phyloP scores from a whole-genome alignment of 73 alveolate species.

The Paramecium bursaria region DNA sequence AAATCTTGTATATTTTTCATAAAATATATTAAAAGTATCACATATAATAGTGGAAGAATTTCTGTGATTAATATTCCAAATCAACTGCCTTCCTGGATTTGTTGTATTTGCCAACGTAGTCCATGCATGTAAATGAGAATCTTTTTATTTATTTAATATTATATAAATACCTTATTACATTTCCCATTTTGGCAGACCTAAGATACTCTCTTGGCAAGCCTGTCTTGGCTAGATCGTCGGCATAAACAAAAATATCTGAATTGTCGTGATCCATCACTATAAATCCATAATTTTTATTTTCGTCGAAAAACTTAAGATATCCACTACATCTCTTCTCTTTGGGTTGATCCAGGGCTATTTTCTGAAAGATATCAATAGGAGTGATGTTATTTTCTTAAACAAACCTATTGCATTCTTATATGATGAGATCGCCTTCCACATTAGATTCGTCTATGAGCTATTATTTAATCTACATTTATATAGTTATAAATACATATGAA shows the following conservation, averaged over 20 bases:
- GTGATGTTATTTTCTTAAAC: constrained; percentile 11
- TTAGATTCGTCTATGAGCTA: constrained; percentile 34
- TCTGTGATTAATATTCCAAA: constrained; percentile 49
- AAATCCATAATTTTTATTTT: constrained; percentile 83
- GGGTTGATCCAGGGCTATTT: constrained; percentile 29
- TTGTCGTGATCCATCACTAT: constrained; percentile 83
- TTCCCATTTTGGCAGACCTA: constrained; percentile 50
- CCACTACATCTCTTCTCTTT: constrained; percentile 67
- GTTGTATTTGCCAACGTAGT: constrained; percentile 64
- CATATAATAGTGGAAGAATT: too few species aligned
- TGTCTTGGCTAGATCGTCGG: constrained; percentile 77
- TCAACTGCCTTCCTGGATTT: constrained; percentile 69
- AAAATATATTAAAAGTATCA: too few species aligned
- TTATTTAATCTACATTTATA: constrained; percentile 12
- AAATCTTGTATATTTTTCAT: too few species aligned
- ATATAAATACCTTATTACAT: constrained; percentile 34
- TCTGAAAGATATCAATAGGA: not conserved
- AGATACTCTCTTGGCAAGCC: constrained; percentile 72
- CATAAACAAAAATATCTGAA: constrained; percentile 82
- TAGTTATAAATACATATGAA: not conserved
- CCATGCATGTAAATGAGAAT: constrained; percentile 68
- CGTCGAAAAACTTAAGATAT: constrained; percentile 81
- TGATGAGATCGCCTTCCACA: constrained; percentile 52
- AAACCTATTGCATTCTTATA: constrained; percentile 58
- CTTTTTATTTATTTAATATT: not conserved